phyloP scores from a whole-genome alignment of 1,139 yeast species.

The Magnusiomyces sp. region DNA sequence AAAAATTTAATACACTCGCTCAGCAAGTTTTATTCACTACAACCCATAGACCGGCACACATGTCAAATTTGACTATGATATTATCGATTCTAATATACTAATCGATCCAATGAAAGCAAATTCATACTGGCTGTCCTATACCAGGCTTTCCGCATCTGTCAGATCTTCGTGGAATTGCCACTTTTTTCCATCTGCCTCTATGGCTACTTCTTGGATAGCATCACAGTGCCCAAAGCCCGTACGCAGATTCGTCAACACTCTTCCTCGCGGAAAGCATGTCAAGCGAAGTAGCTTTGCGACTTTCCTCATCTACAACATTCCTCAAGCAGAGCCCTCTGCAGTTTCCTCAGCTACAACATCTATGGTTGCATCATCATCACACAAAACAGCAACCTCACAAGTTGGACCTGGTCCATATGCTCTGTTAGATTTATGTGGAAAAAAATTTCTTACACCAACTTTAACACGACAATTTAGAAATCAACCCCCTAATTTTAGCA shows the following conservation, averaged over 20 bases:
- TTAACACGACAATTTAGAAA: too few species aligned
- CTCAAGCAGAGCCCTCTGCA: constrained; percentile 6
- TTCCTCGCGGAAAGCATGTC: constrained; percentile 8
- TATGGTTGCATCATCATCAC: not conserved
- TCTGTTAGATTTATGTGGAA: too few species aligned
- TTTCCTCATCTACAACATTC: constrained; percentile 5
- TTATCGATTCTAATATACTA: too few species aligned
- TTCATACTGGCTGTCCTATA: not conserved
- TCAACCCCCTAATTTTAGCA: too few species aligned
- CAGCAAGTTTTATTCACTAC: too few species aligned
- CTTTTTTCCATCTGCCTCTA: not conserved
- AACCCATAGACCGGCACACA: too few species aligned
- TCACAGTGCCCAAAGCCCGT: constrained; percentile 2
- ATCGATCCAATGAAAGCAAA: not conserved
- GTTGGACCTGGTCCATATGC: too few species aligned
- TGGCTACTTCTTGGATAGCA: not conserved
- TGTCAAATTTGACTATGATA: too few species aligned
- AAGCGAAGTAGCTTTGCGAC: constrained; percentile 11
- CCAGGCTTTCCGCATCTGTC: not conserved
- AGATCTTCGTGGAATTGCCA: not conserved
- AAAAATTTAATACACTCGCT: too few species aligned
- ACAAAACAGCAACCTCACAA: not conserved
- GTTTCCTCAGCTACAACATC: constrained; percentile 1
- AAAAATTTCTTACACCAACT: too few species aligned
- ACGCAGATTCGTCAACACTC: not conserved